phyloP scores from a whole-genome alignment of 345 rosid genomes.

The Lepidium aucheri region DNA sequence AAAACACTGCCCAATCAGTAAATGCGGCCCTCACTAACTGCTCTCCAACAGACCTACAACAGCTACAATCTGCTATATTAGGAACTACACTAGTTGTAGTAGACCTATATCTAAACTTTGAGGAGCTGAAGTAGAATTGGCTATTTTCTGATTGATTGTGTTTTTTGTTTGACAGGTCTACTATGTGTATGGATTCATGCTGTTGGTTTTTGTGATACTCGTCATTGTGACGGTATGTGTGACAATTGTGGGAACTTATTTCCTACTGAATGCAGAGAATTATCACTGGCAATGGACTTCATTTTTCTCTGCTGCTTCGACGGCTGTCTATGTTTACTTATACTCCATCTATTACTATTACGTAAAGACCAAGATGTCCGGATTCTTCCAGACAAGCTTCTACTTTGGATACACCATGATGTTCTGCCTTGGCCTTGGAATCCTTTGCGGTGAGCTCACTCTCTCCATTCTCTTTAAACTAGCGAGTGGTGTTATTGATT shows the following conservation, averaged over 20 bases:
- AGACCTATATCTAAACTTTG: not conserved
- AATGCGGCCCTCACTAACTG: not conserved
- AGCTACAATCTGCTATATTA: not conserved
- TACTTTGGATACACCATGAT: constrained; percentile 94
- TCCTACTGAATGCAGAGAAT: constrained; percentile 89
- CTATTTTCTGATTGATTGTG: not conserved
- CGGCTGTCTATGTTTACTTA: constrained; percentile 82
- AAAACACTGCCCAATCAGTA: not conserved
- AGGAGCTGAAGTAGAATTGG: not conserved
- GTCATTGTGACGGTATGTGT: constrained; percentile 83
- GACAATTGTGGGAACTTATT: constrained; percentile 87
- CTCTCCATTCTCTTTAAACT: not conserved
- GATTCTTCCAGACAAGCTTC: constrained; percentile 97
- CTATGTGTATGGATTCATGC: constrained; percentile 91
- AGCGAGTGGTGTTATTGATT: not conserved
- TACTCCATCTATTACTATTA: constrained; percentile 88
- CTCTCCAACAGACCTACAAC: not conserved
- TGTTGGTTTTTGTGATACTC: constrained; percentile 81
- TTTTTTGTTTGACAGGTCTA: constrained; percentile 47
- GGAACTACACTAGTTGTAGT: not conserved
- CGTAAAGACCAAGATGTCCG: constrained; percentile 92
- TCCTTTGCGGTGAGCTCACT: constrained; percentile 71
- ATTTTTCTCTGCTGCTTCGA: constrained; percentile 89
- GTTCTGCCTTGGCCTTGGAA: constrained; percentile 93
- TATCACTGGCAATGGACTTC: constrained; percentile 99